phyloP scores from a whole-genome alignment of 495 filamentous ascomycete genomes.

The Talaromyces wortmannii region DNA sequence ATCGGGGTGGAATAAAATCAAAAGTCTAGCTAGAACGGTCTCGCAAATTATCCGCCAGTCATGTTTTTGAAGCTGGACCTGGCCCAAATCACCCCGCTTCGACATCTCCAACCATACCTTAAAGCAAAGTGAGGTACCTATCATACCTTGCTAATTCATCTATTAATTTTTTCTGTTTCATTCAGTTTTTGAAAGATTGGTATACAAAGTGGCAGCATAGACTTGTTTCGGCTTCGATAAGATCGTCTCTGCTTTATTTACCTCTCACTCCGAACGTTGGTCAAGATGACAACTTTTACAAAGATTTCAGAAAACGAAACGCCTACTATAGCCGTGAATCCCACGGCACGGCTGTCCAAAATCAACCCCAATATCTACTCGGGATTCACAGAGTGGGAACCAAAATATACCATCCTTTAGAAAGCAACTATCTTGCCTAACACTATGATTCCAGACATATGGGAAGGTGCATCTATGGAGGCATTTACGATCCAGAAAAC shows the following conservation, averaged over 20 bases:
- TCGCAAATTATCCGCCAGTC: background rate
- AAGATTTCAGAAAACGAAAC: conserved; percentile 49
- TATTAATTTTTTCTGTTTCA: too few species aligned
- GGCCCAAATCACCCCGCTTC: background rate
- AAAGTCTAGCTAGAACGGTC: background rate
- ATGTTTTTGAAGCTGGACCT: background rate
- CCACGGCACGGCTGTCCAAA: conserved; percentile 52
- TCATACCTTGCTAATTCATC: too few species aligned
- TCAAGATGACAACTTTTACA: conserved; percentile 63
- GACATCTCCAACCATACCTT: background rate
- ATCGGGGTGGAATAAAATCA: background rate
- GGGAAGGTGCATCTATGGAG: conserved; percentile 80
- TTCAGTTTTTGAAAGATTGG: background rate
- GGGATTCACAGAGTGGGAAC: conserved; percentile 63
- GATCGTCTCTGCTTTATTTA: background rate
- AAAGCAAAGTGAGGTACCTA: background rate
- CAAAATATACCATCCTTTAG: background rate
- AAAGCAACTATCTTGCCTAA: conserved; percentile 5
- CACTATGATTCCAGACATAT: conserved; percentile 50
- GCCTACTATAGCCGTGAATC: conserved; percentile 55
- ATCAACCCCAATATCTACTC: conserved; percentile 71
- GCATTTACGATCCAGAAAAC: conserved; percentile 70
- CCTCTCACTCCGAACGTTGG: background rate
- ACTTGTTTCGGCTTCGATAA: conserved; percentile 4
- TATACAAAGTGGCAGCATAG: background rate